These are phyloP conservation scores for Hypoxylon rubiginosum DNA, from an alignment of 2,329 filamentous ascomycete species.

Conservation along the genomic window DNA sequence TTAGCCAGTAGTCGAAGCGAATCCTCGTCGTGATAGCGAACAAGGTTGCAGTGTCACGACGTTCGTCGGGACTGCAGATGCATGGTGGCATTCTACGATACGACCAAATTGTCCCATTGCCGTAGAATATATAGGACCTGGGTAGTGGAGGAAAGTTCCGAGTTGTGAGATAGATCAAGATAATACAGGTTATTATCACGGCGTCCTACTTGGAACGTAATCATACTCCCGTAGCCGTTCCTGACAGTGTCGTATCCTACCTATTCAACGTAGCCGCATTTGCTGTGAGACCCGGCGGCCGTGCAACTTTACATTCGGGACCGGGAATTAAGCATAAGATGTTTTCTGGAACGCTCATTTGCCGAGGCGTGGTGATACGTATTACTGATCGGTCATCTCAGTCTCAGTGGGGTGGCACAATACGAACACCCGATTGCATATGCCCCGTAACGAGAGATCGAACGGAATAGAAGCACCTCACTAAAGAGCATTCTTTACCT, in stretches of 20 bases:
- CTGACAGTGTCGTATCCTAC: neutral
- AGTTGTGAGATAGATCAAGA: neutral
- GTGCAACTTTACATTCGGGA: neutral
- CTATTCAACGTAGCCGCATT: neutral
- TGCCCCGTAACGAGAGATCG: too few relatives aligned
- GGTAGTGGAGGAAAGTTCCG: neutral
- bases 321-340: too few relatives aligned
- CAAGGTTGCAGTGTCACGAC: slow-evolving; percentile 12
- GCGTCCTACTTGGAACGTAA: neutral
- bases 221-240: neutral
- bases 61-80: slow-evolving; percentile 17
- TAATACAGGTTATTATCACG: slow-evolving; percentile 3
- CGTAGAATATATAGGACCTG: slow-evolving; percentile 3
- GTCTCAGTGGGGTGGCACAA: neutral
- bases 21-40: slow-evolving; percentile 6
- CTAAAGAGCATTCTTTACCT: neutral
- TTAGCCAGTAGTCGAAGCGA: slow-evolving; percentile 27
- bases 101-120: slow-evolving; percentile 10
- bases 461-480: neutral
- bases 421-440: too few relatives aligned
- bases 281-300: neutral
- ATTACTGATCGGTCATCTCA: neutral
- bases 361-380: neutral
- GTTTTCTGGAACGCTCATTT: neutral
- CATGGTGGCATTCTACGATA: slow-evolving; percentile 12